A percentile compares a stretch with the other conserved stretches of the same genome.
These are phyloP conservation scores for Endocalyx cinctus DNA, from an alignment of 2,329 filamentous ascomycete genomes.

Conservation along the genomic window DNA sequence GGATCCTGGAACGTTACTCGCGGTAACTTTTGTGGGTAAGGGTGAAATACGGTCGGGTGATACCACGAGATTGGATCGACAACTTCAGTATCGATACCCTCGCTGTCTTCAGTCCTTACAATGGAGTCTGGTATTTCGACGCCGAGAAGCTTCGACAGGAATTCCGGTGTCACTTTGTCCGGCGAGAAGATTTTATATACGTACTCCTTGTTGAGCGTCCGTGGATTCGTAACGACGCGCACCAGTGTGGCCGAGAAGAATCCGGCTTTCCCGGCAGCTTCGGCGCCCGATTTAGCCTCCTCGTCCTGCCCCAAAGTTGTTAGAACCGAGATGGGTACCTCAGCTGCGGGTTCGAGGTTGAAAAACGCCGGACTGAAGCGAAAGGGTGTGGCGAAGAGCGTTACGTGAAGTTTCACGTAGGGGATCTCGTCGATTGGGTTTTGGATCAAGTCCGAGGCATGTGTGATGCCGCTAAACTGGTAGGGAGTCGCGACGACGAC, in stretches of 20 bases:
- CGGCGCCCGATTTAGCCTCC: conserved; percentile 40
- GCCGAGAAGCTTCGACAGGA: conserved; percentile 50
- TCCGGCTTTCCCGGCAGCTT: conserved; percentile 65
- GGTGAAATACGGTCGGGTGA: conserved; percentile 71
- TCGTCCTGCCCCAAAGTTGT: conserved; percentile 70
- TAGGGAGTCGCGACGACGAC: conserved; percentile 80
- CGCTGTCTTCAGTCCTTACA: conserved; percentile 30
- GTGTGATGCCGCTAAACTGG: conserved; percentile 70
- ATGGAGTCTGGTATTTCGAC: conserved; percentile 40
- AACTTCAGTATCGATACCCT: conserved; percentile 15
- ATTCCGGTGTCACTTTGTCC: conserved; percentile 44
- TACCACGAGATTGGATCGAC: conserved; percentile 66
- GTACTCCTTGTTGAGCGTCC: conserved; percentile 48
- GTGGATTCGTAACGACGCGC: conserved; percentile 57
- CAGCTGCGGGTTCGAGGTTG: conserved; percentile 51
- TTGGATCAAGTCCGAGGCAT: conserved; percentile 63
- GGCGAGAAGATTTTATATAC: conserved; percentile 65
- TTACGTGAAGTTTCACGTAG: conserved; percentile 84
- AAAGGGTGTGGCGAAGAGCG: conserved; percentile 75
- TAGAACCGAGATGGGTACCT: conserved; percentile 69
- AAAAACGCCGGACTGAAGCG: conserved; percentile 71
- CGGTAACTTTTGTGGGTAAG: conserved; percentile 82
- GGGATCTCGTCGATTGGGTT: conserved; percentile 70
- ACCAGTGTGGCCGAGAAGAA: conserved; percentile 87
- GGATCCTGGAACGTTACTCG: conserved; percentile 83